phyloP scores from a whole-genome alignment of 2,329 filamentous ascomycete genomes.

The Scedosporium apiospermum region DNA sequence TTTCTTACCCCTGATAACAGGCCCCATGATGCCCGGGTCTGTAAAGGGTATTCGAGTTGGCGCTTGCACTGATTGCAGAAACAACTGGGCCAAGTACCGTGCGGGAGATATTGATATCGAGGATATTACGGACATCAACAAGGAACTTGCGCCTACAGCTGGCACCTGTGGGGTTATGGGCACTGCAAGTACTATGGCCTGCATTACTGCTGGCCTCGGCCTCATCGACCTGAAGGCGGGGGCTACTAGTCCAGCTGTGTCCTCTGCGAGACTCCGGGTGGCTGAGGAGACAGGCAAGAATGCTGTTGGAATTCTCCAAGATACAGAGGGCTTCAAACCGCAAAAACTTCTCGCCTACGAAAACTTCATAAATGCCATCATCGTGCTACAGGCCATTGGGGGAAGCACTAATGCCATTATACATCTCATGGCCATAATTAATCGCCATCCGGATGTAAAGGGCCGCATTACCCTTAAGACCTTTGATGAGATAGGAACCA shows the following conservation, averaged over 20 bases:
- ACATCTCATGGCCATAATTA: constrained; percentile 77
- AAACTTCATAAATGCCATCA: constrained; percentile 77
- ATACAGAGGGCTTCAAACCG: constrained; percentile 58
- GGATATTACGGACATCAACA: constrained; percentile 60
- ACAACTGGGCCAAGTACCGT: constrained; percentile 62
- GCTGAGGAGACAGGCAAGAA: constrained; percentile 63
- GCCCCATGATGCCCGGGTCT: constrained; percentile 67
- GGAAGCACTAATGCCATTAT: constrained; percentile 81
- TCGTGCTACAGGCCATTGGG: constrained; percentile 79
- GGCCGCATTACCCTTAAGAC: constrained; percentile 60
- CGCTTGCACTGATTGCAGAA: constrained; percentile 66
- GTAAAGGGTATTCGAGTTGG: constrained; percentile 55
- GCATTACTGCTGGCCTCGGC: constrained; percentile 73
- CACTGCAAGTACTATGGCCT: constrained; percentile 85
- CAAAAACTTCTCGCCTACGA: constrained; percentile 61
- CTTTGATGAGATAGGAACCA: constrained; percentile 67
- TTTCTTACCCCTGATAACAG: constrained; percentile 58
- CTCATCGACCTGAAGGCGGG: constrained; percentile 62
- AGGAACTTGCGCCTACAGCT: constrained; percentile 62
- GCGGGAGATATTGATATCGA: constrained; percentile 60
- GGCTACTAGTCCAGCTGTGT: constrained; percentile 69
- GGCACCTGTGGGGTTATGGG: constrained; percentile 90
- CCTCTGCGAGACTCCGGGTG: constrained; percentile 69
- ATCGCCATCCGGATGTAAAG: constrained; percentile 58
- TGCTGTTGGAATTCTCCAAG: constrained; percentile 57